Conservation (phyloP, 2,329 filamentous ascomycete species). For the Apiospora pterosperma region DNA sequence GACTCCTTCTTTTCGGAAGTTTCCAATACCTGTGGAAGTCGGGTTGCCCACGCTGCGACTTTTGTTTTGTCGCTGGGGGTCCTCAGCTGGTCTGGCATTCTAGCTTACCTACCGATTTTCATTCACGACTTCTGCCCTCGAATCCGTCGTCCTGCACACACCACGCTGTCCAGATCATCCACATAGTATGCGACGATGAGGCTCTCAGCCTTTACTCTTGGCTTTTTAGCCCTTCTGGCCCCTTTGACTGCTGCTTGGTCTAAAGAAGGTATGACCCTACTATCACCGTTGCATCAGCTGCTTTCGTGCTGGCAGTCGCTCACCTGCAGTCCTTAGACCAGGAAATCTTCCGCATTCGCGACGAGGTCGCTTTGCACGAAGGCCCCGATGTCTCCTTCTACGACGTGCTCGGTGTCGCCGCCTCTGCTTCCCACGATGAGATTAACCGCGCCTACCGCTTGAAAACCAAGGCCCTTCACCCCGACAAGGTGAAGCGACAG, state of each 20-base stretch:
- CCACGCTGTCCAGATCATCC: background rate
- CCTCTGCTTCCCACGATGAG: slow-evolving; percentile 75
- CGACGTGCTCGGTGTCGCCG: slow-evolving; percentile 78
- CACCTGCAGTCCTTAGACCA: slow-evolving; percentile 59
- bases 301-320: background rate
- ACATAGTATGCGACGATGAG: slow-evolving; percentile 54
- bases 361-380: slow-evolving; percentile 76
- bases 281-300: background rate
- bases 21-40: background rate
- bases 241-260: slow-evolving; percentile 73
- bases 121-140: background rate
- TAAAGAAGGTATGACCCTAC: slow-evolving; percentile 66
- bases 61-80: background rate
- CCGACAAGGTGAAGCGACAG: slow-evolving; percentile 90
- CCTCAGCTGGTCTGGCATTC: background rate
- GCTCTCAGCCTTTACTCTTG: slow-evolving; percentile 61
- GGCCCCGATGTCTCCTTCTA: slow-evolving; percentile 86
- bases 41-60: background rate
- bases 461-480: slow-evolving; percentile 78
- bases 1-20: background rate
- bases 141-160: background rate
- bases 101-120: background rate
- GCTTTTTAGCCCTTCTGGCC: slow-evolving; percentile 66
- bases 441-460: slow-evolving; percentile 94
- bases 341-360: slow-evolving; percentile 93